Conservation (phyloP, 73 alveolate species). For the Effrenium voratum region DNA sequence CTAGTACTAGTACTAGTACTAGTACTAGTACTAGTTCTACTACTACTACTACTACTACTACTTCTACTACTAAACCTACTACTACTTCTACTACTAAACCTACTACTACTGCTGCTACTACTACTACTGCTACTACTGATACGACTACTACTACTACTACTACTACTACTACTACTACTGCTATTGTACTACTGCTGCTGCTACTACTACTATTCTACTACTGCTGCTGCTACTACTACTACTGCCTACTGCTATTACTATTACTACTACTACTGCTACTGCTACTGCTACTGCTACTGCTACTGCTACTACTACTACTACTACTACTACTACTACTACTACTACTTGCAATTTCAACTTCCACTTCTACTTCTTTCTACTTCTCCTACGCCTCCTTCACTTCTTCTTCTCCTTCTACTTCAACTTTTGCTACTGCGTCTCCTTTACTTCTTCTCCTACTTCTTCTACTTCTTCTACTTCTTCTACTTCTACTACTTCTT, state of each 20-base stretch:
- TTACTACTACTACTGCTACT: background rate
- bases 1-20: background rate
- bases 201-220: background rate
- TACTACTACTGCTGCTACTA: background rate
- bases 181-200: background rate
- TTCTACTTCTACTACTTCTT: background rate
- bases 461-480: background rate
- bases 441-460: background rate
- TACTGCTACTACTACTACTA: background rate
- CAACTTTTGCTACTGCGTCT: background rate
- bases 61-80: background rate
- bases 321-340: background rate
- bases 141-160: background rate
- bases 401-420: background rate
- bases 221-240: background rate
- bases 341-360: too few relatives aligned
- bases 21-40: background rate
- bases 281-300: background rate
- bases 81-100: background rate
- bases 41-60: background rate
- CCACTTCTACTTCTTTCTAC: too few relatives aligned
- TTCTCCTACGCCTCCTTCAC: background rate
- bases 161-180: background rate
- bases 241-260: background rate
- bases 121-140: background rate